Conservation (phyloP, 228 moss, liverwort and hornwort genomes). For the Sphagnum magellanicum region DNA sequence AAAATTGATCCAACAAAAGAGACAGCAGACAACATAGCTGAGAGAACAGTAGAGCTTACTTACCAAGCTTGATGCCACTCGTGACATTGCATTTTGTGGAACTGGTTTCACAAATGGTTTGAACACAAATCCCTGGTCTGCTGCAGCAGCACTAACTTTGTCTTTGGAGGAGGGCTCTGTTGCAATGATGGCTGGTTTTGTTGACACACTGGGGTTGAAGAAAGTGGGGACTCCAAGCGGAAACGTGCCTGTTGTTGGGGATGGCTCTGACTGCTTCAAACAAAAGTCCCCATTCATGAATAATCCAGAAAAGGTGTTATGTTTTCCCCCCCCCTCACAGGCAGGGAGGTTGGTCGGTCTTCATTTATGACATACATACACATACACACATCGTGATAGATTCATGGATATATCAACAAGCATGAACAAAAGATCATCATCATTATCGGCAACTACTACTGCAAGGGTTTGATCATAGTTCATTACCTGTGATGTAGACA, state of each 20-base stretch:
- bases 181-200: conserved; percentile 3
- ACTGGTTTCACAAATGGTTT: conserved; percentile 64
- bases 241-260: conserved; percentile 82
- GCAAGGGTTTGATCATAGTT: no score
- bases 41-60: not conserved
- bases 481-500: conserved; percentile 69
- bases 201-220: conserved; percentile 16
- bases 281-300: no score
- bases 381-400: no score
- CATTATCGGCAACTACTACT: no score
- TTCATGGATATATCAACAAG: no score
- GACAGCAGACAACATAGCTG: no score
- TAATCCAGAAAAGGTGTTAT: no score
- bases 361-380: no score
- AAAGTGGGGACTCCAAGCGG: conserved; percentile 27
- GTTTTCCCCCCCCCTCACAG: no score
- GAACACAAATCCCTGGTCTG: conserved; percentile 33
- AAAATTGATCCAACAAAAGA: no score
- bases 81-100: conserved; percentile 58
- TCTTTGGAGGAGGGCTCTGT: conserved; percentile 23
- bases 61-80: conserved; percentile 50
- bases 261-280: conserved; percentile 66
- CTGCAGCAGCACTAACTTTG: conserved; percentile 35
- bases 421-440: no score
- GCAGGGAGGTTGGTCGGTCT: no score